Evolutionary conservation across 192 early-diverging fungal species (phyloP), one percentile per base, ranked within the genome.

Genomic region (Umbelopsis sp.): DNA sequence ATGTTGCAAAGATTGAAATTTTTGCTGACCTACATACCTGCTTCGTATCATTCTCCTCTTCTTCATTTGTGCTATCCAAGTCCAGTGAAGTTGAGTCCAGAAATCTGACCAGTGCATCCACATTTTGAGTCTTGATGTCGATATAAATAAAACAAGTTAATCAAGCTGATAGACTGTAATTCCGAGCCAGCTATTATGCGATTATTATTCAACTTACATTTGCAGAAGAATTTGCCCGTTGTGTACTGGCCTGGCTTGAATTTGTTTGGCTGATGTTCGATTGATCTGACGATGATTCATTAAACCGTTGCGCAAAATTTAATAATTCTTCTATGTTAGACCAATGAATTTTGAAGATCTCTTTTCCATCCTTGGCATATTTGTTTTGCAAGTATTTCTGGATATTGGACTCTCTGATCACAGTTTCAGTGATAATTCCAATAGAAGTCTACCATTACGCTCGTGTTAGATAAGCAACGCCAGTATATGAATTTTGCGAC

Each of bases 241-340:
- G 45, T 6, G 16, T 21, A 1, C 17, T 10, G 7, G 41, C 11
- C 21, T 52, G 34, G 16, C 69, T 32, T 14, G 21, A 4, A 38
- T 17, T 54, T 12, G 26, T 11, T 41, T 43, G 34, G 21, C 25
- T 43, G 16, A 24, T 17, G 29, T 51, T 22, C 2, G 21, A 16
- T 20, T n/a, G 52, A 24, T 16, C 22, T 4, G 50, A 12, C 12
- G 17, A 14, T 2, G 47, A 9, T 1, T 7, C 16, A 49, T 25
- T 24, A 10, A 71, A 71, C 41, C 53, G 29, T 29, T 44, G 38
- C 24, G 70, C 70, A 44, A 36, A 71, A 16, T 32, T 41, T 21
- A 59, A 5, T 53, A 71, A 43, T 29, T 71, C 70, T 34, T 71
- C 32, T 2, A 71, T 38, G 25, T 71, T 71, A 9, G 49, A 52